Percentiles rank a stretch among this genome's conserved stretches.
Evolutionary conservation across 768 basidiomycete species (phyloP).

Genomic region (Cystoderma amianthinum): DNA sequence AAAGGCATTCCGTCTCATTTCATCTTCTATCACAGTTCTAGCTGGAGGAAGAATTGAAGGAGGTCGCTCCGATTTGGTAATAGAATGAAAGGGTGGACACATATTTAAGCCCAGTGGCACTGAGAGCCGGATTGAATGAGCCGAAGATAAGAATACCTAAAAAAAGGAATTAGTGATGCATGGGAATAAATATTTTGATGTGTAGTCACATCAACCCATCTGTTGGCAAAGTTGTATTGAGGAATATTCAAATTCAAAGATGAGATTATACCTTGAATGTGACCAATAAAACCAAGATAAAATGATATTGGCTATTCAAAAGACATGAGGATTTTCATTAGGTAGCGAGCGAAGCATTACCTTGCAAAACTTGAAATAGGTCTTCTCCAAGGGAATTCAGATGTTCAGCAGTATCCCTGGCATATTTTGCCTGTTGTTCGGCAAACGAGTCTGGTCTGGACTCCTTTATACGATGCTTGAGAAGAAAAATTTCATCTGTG

Average conservation of each 20-base stretch:
- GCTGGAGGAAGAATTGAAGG: slow-evolving; percentile 56
- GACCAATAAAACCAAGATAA: slow-evolving; percentile 72
- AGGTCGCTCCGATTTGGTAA: slow-evolving; percentile 49
- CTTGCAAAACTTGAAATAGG: slow-evolving; percentile 56
- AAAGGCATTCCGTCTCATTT: slow-evolving; percentile 65
- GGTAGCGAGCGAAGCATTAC: slow-evolving; percentile 22
- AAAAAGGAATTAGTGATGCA: not conserved
- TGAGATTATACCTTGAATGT: slow-evolving; percentile 52
- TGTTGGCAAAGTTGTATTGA: slow-evolving; percentile 16
- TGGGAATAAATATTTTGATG: not conserved
- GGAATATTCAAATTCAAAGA: not conserved
- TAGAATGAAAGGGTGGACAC: slow-evolving; percentile 58
- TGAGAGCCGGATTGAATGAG: slow-evolving; percentile 47
- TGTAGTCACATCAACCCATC: slow-evolving; percentile 64
- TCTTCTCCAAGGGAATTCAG: slow-evolving; percentile 44
- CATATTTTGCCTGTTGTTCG: slow-evolving; percentile 53
- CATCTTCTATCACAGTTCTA: slow-evolving; percentile 60
- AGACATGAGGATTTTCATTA: not conserved
- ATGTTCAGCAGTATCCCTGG: slow-evolving; percentile 42
- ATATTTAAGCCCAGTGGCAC: slow-evolving; percentile 68
- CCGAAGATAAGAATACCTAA: slow-evolving; percentile 56
- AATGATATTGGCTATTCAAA: slow-evolving; percentile 46
- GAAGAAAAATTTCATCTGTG: slow-evolving; percentile 49
- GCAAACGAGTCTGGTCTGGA: slow-evolving; percentile 53
- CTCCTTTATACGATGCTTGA: slow-evolving; percentile 35